These are phyloP conservation scores for Trichoderma koningiopsis DNA, from an alignment of 2,329 filamentous ascomycete species.

Conservation along the genomic window DNA sequence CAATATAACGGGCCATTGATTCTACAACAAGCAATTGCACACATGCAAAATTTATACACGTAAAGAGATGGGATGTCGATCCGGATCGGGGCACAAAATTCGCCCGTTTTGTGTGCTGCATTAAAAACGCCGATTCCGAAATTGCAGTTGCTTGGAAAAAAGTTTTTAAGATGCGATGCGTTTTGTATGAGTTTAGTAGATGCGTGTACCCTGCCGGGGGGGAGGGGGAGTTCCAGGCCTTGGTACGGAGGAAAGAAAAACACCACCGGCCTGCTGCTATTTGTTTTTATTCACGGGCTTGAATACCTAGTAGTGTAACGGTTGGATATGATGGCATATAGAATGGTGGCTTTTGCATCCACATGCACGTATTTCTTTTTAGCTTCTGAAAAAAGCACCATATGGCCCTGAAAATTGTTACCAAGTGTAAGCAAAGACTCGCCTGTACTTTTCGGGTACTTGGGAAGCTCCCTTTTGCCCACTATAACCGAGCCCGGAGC, in stretches of 20 bases:
- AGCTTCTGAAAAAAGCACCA: not conserved
- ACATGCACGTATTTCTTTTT: not conserved
- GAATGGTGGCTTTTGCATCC: not conserved
- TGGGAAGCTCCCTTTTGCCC: not conserved
- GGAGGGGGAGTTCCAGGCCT: not conserved
- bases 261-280: too few relatives aligned
- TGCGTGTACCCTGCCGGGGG: not conserved
- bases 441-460: not conserved
- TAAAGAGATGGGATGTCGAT: not conserved
- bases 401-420: not conserved
- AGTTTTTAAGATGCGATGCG: not conserved
- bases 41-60: not conserved
- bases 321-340: not conserved
- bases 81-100: not conserved
- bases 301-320: not conserved
- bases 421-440: not conserved
- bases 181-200: not conserved
- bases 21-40: not conserved
- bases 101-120: not conserved
- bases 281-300: too few relatives aligned
- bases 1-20: constrained; percentile 14
- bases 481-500: not conserved
- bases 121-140: not conserved
- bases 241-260: too few relatives aligned
- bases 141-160: not conserved